Percentiles rank a stretch among this genome's conserved stretches.
Conservation (phyloP, 2,329 filamentous ascomycete genomes). For the Ploettnerulaceae sp. region DNA sequence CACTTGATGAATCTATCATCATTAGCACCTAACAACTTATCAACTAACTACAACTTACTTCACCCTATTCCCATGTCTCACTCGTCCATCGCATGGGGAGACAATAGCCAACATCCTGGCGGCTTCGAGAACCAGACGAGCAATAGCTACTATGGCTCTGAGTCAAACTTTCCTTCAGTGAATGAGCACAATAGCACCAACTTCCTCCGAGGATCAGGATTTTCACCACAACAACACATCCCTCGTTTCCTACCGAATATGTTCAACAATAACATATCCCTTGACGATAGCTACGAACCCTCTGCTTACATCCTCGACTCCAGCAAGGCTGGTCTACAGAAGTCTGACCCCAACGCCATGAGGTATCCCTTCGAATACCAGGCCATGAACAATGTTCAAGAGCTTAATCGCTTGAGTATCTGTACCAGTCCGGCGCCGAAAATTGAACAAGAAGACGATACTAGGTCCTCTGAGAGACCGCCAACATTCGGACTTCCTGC, state of each 20-base stretch:
- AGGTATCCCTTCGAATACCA: slow-evolving; percentile 8
- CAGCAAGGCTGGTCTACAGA: slow-evolving; percentile 9
- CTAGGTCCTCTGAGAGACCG: slow-evolving; percentile 11
- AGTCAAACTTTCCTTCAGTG: slow-evolving; percentile 13
- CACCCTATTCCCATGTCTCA: slow-evolving; percentile 19
- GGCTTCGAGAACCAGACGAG: slow-evolving; percentile 18
- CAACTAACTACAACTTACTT: slow-evolving; percentile 19
- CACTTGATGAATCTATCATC: slow-evolving; percentile 22
- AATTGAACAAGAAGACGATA: slow-evolving; percentile 14
- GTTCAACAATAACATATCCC: slow-evolving; percentile 10
- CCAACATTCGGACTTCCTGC: slow-evolving; percentile 18
- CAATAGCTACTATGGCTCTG: slow-evolving; percentile 22
- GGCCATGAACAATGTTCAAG: slow-evolving; percentile 13
- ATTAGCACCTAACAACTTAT: slow-evolving; percentile 14
- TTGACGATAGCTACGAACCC: slow-evolving; percentile 16
- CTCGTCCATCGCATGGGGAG: slow-evolving; percentile 19
- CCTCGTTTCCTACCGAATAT: slow-evolving; percentile 15
- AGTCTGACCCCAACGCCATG: background rate
- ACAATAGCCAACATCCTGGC: slow-evolving; percentile 13
- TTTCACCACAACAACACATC: slow-evolving; percentile 1
- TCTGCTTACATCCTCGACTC: slow-evolving; percentile 18
- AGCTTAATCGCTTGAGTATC: slow-evolving; percentile 20
- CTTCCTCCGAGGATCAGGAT: slow-evolving; percentile 8
- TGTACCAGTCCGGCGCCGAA: slow-evolving; percentile 23
- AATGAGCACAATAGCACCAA: slow-evolving; percentile 15